These are phyloP conservation scores for Verbena officinalis DNA, from an alignment of 257 asterid species.

Conservation along the genomic window DNA sequence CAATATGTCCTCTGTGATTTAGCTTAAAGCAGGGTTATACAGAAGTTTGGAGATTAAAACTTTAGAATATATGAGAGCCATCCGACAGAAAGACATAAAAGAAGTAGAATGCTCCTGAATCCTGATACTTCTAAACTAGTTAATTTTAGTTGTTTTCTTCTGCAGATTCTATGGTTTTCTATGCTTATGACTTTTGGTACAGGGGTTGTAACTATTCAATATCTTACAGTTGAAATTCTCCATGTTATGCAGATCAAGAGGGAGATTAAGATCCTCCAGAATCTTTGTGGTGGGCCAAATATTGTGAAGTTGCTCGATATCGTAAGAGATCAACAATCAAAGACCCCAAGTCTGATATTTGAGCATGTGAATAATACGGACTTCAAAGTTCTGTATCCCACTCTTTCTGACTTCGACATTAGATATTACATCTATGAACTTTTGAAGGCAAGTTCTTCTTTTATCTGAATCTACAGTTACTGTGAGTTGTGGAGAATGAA, in stretches of 20 bases:
- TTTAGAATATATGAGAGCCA: background rate
- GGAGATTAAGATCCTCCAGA: constrained; percentile 91
- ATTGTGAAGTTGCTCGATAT: constrained; percentile 91
- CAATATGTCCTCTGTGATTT: background rate
- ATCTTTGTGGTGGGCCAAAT: constrained; percentile 92
- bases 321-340: constrained; percentile 91
- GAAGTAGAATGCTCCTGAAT: background rate
- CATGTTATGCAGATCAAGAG: constrained; percentile 74
- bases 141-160: constrained; percentile 14
- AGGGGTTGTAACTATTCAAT: background rate
- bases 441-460: constrained; percentile 57
- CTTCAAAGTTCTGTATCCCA: constrained; percentile 86
- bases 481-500: constrained; percentile 11
- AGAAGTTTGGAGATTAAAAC: constrained; percentile 2
- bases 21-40: background rate
- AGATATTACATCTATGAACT: constrained; percentile 87
- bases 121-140: background rate
- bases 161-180: background rate
- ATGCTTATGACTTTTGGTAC: background rate
- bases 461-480: constrained; percentile 14
- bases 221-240: constrained; percentile 20
- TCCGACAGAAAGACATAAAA: background rate
- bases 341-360: constrained; percentile 92
- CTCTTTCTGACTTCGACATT: constrained; percentile 80
- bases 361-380: constrained; percentile 90